phyloP scores from a whole-genome alignment of 169 alveolate species.

The Plasmodium relictum region DNA sequence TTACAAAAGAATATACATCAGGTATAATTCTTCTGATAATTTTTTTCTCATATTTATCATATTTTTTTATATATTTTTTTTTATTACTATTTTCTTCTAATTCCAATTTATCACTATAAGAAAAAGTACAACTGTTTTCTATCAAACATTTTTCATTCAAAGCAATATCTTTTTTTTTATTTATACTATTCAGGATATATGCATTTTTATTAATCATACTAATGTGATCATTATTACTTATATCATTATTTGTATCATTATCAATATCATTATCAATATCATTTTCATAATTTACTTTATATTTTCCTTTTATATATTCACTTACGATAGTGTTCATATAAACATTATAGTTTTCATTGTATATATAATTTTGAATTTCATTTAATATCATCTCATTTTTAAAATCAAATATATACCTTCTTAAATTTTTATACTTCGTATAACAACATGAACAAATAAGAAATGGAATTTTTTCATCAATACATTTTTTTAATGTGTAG shows the following conservation, averaged over 20 bases:
- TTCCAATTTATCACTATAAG: not conserved
- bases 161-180: not conserved
- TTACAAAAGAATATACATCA: slow-evolving; percentile 54
- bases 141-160: not conserved
- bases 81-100: not conserved
- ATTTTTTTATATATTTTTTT: slow-evolving; percentile 19
- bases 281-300: not conserved
- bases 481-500: slow-evolving; percentile 49
- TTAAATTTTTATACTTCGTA: slow-evolving; percentile 57
- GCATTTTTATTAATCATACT: not conserved
- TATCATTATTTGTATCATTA: not conserved
- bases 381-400: slow-evolving; percentile 48
- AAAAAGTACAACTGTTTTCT: not conserved
- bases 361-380: slow-evolving; percentile 47
- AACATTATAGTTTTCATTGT: slow-evolving; percentile 15
- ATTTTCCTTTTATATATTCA: slow-evolving; percentile 3
- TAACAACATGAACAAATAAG: slow-evolving; percentile 70
- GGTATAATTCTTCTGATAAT: slow-evolving; percentile 59
- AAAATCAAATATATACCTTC: slow-evolving; percentile 71
- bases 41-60: slow-evolving; percentile 67
- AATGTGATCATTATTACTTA: not conserved
- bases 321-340: not conserved
- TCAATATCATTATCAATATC: not conserved
- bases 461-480: slow-evolving; percentile 64
- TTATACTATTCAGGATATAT: not conserved